Evolutionary conservation across 352 stramenopile genomes (phyloP), one percentile per base, ranked within the genome.

Genomic region (Pythium sp.): DNA sequence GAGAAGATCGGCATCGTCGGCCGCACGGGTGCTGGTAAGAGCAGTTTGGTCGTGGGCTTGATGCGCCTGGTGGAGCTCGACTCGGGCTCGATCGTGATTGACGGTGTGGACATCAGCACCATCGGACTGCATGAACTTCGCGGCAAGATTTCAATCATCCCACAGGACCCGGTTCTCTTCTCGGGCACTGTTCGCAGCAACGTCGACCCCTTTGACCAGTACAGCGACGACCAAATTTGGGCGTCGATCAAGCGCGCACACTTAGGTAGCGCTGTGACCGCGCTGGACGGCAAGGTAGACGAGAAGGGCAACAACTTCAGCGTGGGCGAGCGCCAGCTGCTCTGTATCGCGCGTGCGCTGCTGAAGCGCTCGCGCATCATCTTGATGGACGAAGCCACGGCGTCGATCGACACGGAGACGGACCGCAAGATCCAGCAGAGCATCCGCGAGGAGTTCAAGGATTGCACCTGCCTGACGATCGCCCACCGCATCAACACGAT

Each of bases 381-480:
- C 41, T 73, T 99, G 2, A 98, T 99, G 86, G 98, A 99, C 68
- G 98, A 99, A 77, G 97, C 97, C 2, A 99, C 97, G 9, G 92
- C 92, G 15, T 95, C 88, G 9, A 96, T 97, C 54, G 92, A 97
- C 66, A 83, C 74, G 9, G 86, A 93, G 63, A 97, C 87, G 3
- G 95, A 99, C 76, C 77, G 82, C 56, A 93, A 94, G 66, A 97
- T 98, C 64, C 89, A 96, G 74, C 75, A 78, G 24, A 97, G 88
- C 28, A 98, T 99, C 69, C 84, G 95, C 28, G 74, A 96, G 57
- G 94, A 98, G 59, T 99, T 99, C 77, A 69, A 71, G 1, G 82
- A 97, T 43, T 91, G 86, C 24, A 99, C 97, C 24, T 87, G 97
- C 43, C 79, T 99, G 12, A 99, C 97, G 5, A 98, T 99, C 69